Conservation (phyloP, 371 early-diverging fungal species). For the Actinomucor elegans region DNA sequence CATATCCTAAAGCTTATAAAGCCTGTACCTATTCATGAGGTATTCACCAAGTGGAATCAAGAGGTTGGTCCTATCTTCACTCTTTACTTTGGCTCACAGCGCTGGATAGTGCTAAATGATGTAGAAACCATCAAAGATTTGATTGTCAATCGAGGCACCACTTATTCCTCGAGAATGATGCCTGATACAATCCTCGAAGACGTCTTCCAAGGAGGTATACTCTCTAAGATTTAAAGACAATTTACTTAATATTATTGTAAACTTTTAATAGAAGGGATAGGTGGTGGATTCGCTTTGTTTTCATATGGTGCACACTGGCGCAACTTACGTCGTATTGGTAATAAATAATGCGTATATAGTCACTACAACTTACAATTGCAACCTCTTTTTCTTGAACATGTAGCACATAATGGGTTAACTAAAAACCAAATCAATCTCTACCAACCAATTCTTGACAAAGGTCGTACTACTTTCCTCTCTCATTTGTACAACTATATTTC, state of each 20-base stretch:
- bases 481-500: conserved; percentile 13
- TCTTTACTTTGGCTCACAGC: conserved; percentile 35
- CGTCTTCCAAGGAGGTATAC: conserved; percentile 41
- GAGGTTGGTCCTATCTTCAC: conserved; percentile 42
- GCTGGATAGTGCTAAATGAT: conserved; percentile 46
- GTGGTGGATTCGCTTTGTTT: conserved; percentile 50
- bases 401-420: background rate
- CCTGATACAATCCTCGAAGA: conserved; percentile 32
- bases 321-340: conserved; percentile 41
- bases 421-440: background rate
- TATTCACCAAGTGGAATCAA: conserved; percentile 41
- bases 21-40: conserved; percentile 28
- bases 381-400: no score
- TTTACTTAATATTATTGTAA: no score
- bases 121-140: conserved; percentile 33
- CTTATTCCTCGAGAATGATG: conserved; percentile 48
- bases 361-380: no score
- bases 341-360: no score
- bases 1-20: conserved; percentile 30
- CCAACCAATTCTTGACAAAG: background rate
- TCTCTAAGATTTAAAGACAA: no score
- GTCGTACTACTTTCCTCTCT: conserved; percentile 18
- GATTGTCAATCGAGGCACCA: conserved; percentile 35
- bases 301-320: conserved; percentile 46
- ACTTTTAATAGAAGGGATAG: no score